phyloP scores from a whole-genome alignment of 2,329 filamentous ascomycete species.

The Pseudogymnoascus sp. region DNA sequence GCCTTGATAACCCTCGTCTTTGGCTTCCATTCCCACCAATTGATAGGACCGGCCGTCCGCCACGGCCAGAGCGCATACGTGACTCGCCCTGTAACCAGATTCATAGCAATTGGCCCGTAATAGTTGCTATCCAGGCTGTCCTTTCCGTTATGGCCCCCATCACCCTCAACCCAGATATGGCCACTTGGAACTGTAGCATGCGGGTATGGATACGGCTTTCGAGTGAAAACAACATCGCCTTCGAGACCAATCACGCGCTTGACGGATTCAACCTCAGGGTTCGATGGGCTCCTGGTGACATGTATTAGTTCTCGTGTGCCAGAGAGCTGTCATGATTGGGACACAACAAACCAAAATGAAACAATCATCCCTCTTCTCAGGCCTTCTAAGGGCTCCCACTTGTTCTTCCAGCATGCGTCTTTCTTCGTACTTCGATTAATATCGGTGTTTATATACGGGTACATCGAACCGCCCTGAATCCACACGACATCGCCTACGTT shows the following conservation, averaged over 20 bases:
- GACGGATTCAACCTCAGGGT: conserved; percentile 62
- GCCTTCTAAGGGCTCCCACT: conserved; percentile 48
- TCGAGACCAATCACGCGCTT: conserved; percentile 79
- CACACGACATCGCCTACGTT: conserved; percentile 51
- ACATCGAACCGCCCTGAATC: conserved; percentile 64
- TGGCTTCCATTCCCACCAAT: conserved; percentile 45
- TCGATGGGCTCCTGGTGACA: conserved; percentile 54
- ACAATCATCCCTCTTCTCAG: conserved; percentile 68
- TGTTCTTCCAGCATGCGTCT: conserved; percentile 53
- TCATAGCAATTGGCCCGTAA: conserved; percentile 75
- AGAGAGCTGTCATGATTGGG: background rate
- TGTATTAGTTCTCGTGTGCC: background rate
- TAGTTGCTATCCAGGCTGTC: conserved; percentile 77
- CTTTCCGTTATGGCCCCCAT: conserved; percentile 55
- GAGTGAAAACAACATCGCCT: conserved; percentile 67
- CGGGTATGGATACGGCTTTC: conserved; percentile 48
- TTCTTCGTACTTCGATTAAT: conserved; percentile 46
- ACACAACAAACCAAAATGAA: conserved; percentile 50
- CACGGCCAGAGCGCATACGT: conserved; percentile 65
- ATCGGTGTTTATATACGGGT: conserved; percentile 64
- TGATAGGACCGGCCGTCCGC: conserved; percentile 47
- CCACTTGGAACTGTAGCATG: conserved; percentile 64
- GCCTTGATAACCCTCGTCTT: conserved; percentile 35
- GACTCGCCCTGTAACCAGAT: conserved; percentile 67
- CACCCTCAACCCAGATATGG: conserved; percentile 93